phyloP scores from a whole-genome alignment of 2,329 filamentous ascomycete species.

The Lachnellula hyalina region DNA sequence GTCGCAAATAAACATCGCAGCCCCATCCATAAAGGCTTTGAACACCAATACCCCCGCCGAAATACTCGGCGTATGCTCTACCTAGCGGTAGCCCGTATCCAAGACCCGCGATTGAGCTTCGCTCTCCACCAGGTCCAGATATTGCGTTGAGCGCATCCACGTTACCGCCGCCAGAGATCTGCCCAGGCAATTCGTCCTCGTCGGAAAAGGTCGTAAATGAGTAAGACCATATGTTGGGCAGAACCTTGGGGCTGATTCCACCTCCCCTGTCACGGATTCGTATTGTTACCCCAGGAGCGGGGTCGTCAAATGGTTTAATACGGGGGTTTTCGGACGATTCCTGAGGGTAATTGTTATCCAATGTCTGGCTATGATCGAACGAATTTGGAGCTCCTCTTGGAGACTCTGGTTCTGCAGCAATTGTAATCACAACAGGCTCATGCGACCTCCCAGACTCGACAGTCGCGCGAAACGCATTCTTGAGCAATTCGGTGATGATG shows the following conservation, averaged over 20 bases:
- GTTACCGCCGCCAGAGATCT: slow-evolving; percentile 37
- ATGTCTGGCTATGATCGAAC: neutral
- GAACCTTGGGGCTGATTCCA: slow-evolving; percentile 78
- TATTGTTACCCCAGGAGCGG: slow-evolving; percentile 83
- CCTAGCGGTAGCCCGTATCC: slow-evolving; percentile 90
- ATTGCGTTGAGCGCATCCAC: slow-evolving; percentile 72
- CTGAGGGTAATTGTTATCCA: slow-evolving; percentile 6
- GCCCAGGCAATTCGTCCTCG: slow-evolving; percentile 41
- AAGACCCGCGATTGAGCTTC: slow-evolving; percentile 82
- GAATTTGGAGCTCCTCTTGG: slow-evolving; percentile 4
- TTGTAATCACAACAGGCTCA: slow-evolving; percentile 86
- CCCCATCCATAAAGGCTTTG: slow-evolving; percentile 96
- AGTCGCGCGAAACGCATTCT: slow-evolving; percentile 93
- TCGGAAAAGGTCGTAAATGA: slow-evolving; percentile 93
- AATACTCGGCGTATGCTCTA: slow-evolving; percentile 94
- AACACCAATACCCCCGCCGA: slow-evolving; percentile 90
- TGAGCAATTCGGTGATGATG: slow-evolving; percentile 91
- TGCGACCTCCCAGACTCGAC: slow-evolving; percentile 75
- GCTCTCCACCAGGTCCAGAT: slow-evolving; percentile 63
- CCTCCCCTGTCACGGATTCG: slow-evolving; percentile 93
- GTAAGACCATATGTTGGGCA: slow-evolving; percentile 92
- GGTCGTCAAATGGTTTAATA: slow-evolving; percentile 55
- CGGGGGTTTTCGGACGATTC: slow-evolving; percentile 21
- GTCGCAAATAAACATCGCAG: slow-evolving; percentile 57
- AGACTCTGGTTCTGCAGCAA: slow-evolving; percentile 57